phyloP scores from a whole-genome alignment of 176 grass and related monocot genomes.

The Juncus effusus region DNA sequence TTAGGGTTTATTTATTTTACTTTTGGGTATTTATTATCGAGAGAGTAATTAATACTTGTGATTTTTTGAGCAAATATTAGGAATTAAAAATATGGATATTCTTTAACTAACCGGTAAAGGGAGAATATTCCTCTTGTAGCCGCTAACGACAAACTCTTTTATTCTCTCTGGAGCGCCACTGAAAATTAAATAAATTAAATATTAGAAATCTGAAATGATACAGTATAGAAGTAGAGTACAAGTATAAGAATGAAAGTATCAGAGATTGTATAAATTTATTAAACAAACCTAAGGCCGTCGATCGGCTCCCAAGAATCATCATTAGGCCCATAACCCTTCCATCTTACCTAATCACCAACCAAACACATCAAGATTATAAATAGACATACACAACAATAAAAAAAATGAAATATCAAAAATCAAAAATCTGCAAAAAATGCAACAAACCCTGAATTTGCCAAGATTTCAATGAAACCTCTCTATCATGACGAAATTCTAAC shows the following conservation, averaged over 20 bases:
- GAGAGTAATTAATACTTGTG: too few relatives aligned
- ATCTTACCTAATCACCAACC: slow-evolving; percentile 45
- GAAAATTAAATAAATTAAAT: slow-evolving; percentile 26
- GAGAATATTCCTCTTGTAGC: slow-evolving; percentile 46
- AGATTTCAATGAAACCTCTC: too few relatives aligned
- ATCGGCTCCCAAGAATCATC: slow-evolving; percentile 84
- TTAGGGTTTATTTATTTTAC: too few relatives aligned
- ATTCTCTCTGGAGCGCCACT: slow-evolving; percentile 66
- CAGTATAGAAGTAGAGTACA: background rate
- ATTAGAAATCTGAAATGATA: background rate
- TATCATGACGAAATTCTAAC: background rate
- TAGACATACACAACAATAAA: background rate
- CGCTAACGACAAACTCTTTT: slow-evolving; percentile 64
- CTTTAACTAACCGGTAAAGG: slow-evolving; percentile 50
- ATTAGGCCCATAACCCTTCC: slow-evolving; percentile 71
- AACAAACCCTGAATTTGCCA: too few relatives aligned
- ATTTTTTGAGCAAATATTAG: background rate
- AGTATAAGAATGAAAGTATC: background rate
- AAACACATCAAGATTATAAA: background rate
- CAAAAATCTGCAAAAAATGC: too few relatives aligned
- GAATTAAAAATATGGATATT: background rate
- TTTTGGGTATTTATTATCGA: too few relatives aligned
- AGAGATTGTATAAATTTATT: background rate
- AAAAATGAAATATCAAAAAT: background rate
- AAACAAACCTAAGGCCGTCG: slow-evolving; percentile 61